These are phyloP conservation scores for Saturnispora ahearnii DNA, from an alignment of 805 yeast genomes.

Conservation along the genomic window DNA sequence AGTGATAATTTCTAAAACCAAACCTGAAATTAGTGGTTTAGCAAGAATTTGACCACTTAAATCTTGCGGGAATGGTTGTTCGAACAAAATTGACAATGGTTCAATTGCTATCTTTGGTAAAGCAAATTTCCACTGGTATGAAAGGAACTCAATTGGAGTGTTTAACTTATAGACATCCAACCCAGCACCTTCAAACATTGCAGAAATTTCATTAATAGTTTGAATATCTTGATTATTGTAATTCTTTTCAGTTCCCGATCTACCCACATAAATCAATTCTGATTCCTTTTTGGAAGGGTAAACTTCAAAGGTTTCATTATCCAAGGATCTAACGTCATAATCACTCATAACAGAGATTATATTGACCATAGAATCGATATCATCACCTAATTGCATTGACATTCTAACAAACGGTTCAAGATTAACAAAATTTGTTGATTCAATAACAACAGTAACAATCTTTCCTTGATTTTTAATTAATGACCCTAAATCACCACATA, in stretches of 20 bases:
- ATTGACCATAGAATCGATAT: constrained; percentile 22
- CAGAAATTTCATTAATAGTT: constrained; percentile 29
- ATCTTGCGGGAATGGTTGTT: constrained; percentile 51
- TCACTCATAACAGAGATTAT: constrained; percentile 55
- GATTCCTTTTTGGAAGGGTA: constrained; percentile 32
- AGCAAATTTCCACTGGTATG: constrained; percentile 81
- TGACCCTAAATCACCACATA: constrained; percentile 31
- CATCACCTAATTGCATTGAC: constrained; percentile 25
- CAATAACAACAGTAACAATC: constrained; percentile 43
- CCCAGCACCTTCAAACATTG: constrained; percentile 31
- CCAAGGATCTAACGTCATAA: constrained; percentile 39
- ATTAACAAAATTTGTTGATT: constrained; percentile 63
- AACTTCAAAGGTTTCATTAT: constrained; percentile 15
- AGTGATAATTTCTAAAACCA: constrained; percentile 63
- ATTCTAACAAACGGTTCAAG: constrained; percentile 55
- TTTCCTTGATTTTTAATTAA: constrained; percentile 25
- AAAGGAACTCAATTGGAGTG: constrained; percentile 48
- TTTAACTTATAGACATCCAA: constrained; percentile 42
- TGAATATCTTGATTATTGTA: constrained; percentile 36
- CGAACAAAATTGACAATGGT: constrained; percentile 67
- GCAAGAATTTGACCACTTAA: constrained; percentile 65
- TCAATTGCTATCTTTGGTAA: constrained; percentile 70
- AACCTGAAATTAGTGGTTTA: constrained; percentile 75
- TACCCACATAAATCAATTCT: constrained; percentile 38
- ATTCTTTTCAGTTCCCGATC: constrained; percentile 33